Evolutionary conservation across 495 filamentous ascomycete genomes (phyloP), one percentile per base, ranked within the genome.

Genomic region (Aspergillus leporis): DNA sequence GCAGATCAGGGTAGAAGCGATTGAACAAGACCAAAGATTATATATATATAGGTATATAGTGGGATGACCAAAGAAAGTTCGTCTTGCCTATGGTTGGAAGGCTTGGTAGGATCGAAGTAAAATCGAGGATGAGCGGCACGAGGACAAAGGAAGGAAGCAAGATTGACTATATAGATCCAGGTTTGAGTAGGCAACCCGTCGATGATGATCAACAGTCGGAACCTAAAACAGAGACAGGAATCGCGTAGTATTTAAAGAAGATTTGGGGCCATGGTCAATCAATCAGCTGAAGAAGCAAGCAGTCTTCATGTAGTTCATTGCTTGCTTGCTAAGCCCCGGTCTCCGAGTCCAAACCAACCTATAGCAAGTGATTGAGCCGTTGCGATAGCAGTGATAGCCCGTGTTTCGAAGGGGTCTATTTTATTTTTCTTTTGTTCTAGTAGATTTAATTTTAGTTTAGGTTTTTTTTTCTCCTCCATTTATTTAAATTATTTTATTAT

Each of bases 241-340:
- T 32, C 49, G 51, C 19, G 43, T 38, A 48, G 55, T 64, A 53
- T 64, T 64, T 64, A 64, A 64, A 49, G 59, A 47, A 59, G 45
- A 22, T 53, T 51, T 62, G 55, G 63, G 68, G 56, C 57, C 61
- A 60, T 64, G 57, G 61, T 62, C 61, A 63, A 70, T 62, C 61
- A 63, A 70, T 69, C 72, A 69, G 66, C 70, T 67, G 63, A 58
- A 57, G 55, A 53, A 51, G 34, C 38, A 45, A 14, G 16, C n/a
- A n/a, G n/a, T n/a, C 41, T 45, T 2, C 16, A 19, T 60, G 55
- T 53, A 60, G 58, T 64, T 66, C 68, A 60, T 65, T 47, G 69
- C 58, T 65, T 47, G 69, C 58, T 50, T 68, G 70, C 71, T 72
- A 69, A 72, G 71, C 67, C 68, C 68, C 64, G 53, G 57, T 59